phyloP scores from a whole-genome alignment of 192 early-diverging fungal species.

The Coemansia sp. region DNA sequence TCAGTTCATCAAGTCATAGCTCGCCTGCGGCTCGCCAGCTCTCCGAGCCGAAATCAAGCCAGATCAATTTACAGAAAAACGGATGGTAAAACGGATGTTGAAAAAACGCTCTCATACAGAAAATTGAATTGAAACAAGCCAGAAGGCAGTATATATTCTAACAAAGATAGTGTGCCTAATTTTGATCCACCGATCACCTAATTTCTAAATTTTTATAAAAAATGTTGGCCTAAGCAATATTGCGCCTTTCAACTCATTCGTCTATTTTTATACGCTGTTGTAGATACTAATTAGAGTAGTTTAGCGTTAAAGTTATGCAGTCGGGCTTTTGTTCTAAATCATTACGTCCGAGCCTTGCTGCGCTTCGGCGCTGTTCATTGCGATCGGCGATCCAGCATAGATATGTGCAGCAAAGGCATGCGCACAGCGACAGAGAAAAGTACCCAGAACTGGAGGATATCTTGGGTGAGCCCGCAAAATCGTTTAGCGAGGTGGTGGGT shows the following conservation, averaged over 20 bases:
- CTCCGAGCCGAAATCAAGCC: too few relatives aligned
- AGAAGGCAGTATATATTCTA: not conserved
- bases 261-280: not conserved
- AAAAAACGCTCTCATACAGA: too few relatives aligned
- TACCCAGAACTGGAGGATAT: slow-evolving; percentile 36
- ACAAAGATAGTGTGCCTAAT: not conserved
- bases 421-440: slow-evolving; percentile 2
- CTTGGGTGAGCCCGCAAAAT: slow-evolving; percentile 26
- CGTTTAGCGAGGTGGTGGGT: slow-evolving; percentile 35
- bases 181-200: slow-evolving; percentile 8
- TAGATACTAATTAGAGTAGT: not conserved
- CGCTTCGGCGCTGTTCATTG: not conserved
- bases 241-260: slow-evolving; percentile 6
- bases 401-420: not conserved
- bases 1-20: too few relatives aligned
- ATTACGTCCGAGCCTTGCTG: not conserved
- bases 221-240: slow-evolving; percentile 3
- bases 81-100: too few relatives aligned
- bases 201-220: not conserved
- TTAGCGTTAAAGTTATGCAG: slow-evolving; percentile 21
- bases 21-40: too few relatives aligned
- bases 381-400: not conserved
- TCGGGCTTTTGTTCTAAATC: slow-evolving; percentile 28
- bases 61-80: too few relatives aligned
- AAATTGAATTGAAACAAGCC: not conserved